phyloP scores from a whole-genome alignment of 495 filamentous ascomycete genomes.

The Aspergillus asperescens region DNA sequence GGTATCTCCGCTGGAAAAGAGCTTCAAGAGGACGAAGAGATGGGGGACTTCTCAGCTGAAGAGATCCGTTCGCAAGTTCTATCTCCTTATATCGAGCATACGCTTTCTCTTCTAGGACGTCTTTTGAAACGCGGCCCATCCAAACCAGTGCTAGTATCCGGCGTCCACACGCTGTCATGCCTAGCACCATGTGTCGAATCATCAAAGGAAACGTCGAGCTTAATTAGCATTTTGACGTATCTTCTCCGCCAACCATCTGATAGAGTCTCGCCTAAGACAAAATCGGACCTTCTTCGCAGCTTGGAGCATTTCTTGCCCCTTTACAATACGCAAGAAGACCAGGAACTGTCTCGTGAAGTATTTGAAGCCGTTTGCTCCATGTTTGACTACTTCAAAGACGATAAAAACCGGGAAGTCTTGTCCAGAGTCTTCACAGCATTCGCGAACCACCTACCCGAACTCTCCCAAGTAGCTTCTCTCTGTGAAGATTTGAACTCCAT shows the following conservation, averaged over 20 bases:
- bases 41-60: constrained; percentile 43
- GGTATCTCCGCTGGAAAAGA: constrained; percentile 46
- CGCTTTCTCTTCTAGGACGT: constrained; percentile 60
- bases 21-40: constrained; percentile 42
- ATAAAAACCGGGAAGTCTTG: constrained; percentile 62
- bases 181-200: constrained; percentile 69
- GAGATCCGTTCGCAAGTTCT: constrained; percentile 60
- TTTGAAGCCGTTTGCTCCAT: constrained; percentile 66
- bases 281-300: constrained; percentile 69
- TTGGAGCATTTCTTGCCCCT: constrained; percentile 70
- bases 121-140: constrained; percentile 66
- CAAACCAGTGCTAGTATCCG: constrained; percentile 68
- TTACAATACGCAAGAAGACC: constrained; percentile 47
- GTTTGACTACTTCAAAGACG: constrained; percentile 83
- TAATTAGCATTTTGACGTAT: constrained; percentile 71
- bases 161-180: constrained; percentile 68
- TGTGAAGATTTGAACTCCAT: constrained; percentile 80
- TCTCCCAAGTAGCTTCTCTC: constrained; percentile 59
- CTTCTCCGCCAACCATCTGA: constrained; percentile 78
- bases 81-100: constrained; percentile 60
- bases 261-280: constrained; percentile 74
- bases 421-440: constrained; percentile 67
- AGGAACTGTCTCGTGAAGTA: constrained; percentile 38
- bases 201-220: constrained; percentile 60
- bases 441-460: constrained; percentile 53